Conservation (phyloP, 225 moss, liverwort and hornwort species). For the Neckera pumila region DNA sequence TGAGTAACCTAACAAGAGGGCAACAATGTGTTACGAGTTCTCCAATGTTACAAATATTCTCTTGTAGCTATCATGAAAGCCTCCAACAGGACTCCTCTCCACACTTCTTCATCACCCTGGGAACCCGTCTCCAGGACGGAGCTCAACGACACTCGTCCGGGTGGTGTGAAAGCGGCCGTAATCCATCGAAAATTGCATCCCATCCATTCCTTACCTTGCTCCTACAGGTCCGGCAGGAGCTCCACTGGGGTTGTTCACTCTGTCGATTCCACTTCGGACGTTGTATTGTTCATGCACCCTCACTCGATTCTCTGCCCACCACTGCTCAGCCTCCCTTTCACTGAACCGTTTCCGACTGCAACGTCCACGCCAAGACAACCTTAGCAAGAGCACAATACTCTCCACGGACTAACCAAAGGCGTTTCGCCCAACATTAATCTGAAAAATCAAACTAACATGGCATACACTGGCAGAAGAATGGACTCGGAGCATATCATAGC, state of each 20-base stretch:
- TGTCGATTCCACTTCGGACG: conserved; percentile 71
- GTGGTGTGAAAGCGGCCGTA: neutral
- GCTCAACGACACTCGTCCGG: conserved; percentile 12
- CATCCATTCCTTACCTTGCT: conserved; percentile 38
- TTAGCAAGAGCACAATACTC: neutral
- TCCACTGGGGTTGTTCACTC: conserved; percentile 33
- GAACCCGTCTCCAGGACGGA: conserved; percentile 18
- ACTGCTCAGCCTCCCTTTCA: conserved; percentile 97
- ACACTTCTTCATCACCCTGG: conserved; percentile 6
- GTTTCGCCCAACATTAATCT: neutral
- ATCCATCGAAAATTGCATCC: conserved; percentile 9
- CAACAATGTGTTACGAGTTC: conserved; percentile 91
- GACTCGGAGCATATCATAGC: neutral
- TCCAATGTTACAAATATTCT: conserved; percentile 41
- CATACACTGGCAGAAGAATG: neutral
- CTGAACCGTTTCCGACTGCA: conserved; percentile 97
- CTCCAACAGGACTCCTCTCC: conserved; percentile 11
- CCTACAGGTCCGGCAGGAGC: conserved; percentile 19
- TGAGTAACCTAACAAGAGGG: conserved; percentile 38
- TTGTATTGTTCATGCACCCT: conserved; percentile 99
- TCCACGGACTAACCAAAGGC: neutral
- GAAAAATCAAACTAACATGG: neutral
- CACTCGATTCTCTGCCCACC: conserved; percentile 97
- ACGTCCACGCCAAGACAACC: neutral
- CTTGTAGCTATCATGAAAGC: conserved; percentile 26